These are phyloP conservation scores for Prunus armeniaca DNA, from an alignment of 306 rosid genomes.

Conservation along the genomic window DNA sequence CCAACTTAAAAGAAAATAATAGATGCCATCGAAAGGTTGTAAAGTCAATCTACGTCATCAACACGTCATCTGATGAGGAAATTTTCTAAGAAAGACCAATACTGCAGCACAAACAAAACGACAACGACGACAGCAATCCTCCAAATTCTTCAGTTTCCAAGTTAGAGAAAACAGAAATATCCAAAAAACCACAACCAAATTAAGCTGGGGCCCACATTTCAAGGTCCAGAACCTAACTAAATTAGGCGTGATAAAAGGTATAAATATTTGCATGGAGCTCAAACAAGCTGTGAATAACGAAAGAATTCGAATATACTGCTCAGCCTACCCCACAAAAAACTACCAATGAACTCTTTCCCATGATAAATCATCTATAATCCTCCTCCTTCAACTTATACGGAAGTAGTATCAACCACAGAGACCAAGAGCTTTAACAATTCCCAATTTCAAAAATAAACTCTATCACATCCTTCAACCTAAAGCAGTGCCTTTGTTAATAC, in stretches of 20 bases:
- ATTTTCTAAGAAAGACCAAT: conserved; percentile 4
- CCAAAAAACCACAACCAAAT: neutral
- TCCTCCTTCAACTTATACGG: neutral
- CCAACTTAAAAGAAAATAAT: neutral
- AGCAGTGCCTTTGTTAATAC: neutral
- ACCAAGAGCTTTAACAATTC: neutral
- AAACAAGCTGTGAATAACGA: neutral
- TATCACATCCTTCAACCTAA: neutral
- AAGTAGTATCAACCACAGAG: neutral
- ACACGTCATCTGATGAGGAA: neutral
- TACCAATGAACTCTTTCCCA: neutral
- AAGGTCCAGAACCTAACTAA: neutral
- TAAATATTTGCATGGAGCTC: neutral
- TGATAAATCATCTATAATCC: neutral
- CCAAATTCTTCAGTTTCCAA: neutral
- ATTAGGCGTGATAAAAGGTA: neutral
- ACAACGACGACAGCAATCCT: conserved; percentile 3
- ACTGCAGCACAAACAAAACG: neutral
- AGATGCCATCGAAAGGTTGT: neutral
- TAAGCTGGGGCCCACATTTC: neutral
- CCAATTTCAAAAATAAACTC: neutral
- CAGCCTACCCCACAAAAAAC: neutral
- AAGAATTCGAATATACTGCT: neutral
- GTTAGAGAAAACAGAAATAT: neutral
- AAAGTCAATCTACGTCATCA: neutral